Evolutionary conservation across 352 stramenopile genomes (phyloP).

Genomic region (Pythium angustatum): DNA sequence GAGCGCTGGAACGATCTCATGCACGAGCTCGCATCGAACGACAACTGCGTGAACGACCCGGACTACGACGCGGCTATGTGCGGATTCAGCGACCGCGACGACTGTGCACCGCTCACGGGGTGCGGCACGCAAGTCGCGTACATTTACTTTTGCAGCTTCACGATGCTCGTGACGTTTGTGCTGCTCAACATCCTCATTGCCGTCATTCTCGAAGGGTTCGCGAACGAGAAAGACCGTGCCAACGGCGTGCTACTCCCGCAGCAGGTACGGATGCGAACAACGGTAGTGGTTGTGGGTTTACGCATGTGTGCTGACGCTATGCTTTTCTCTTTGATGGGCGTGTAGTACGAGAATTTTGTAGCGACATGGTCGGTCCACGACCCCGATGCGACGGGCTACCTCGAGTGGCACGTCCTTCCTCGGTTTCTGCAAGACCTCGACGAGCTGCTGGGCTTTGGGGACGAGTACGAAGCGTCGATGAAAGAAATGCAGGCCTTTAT

Average conservation of each 20-base stretch:
- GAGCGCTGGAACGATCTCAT: slow-evolving; percentile 93
- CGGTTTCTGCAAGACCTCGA: slow-evolving; percentile 66
- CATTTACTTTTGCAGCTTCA: slow-evolving; percentile 88
- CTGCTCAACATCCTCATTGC: slow-evolving; percentile 93
- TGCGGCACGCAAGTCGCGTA: slow-evolving; percentile 71
- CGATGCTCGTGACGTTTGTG: slow-evolving; percentile 86
- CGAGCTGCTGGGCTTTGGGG: slow-evolving; percentile 64
- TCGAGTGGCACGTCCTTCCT: slow-evolving; percentile 63
- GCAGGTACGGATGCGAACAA: slow-evolving; percentile 51
- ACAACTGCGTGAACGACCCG: slow-evolving; percentile 48
- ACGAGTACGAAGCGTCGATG: slow-evolving; percentile 37
- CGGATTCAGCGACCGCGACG: slow-evolving; percentile 47
- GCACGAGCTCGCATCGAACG: slow-evolving; percentile 73
- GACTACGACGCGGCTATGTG: slow-evolving; percentile 57
- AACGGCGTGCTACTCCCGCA: slow-evolving; percentile 47
- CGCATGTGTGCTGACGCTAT: slow-evolving; percentile 28
- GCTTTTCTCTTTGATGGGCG: not conserved
- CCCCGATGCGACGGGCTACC: slow-evolving; percentile 70
- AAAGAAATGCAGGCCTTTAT: slow-evolving; percentile 62
- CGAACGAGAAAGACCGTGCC: slow-evolving; percentile 46
- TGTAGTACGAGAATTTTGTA: slow-evolving; percentile 80
- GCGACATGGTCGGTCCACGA: slow-evolving; percentile 78
- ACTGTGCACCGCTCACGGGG: slow-evolving; percentile 62
- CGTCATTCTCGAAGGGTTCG: slow-evolving; percentile 90
- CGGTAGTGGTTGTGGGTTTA: no score